Conservation (phyloP, 2,329 filamentous ascomycete genomes). For the Gliomastix tumulicola region DNA sequence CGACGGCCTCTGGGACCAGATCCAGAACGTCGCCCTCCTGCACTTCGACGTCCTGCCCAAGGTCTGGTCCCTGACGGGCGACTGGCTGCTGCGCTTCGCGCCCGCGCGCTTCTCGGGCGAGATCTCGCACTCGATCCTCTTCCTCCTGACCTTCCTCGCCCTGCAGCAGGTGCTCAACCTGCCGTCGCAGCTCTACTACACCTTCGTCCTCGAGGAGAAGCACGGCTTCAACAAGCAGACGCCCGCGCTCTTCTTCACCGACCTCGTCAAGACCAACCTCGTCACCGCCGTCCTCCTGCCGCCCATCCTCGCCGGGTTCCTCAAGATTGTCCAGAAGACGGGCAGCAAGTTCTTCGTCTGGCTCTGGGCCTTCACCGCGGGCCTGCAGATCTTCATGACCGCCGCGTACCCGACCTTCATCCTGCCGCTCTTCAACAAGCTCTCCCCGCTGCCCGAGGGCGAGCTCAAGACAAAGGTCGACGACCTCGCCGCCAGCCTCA, state of each 20-base stretch:
- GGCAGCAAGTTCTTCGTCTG: slow-evolving; percentile 97
- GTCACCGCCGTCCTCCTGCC: slow-evolving; percentile 74
- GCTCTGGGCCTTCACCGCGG: slow-evolving; percentile 87
- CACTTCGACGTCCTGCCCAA: slow-evolving; percentile 87
- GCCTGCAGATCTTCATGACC: slow-evolving; percentile 87
- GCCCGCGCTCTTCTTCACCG: slow-evolving; percentile 75
- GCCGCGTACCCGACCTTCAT: slow-evolving; percentile 95
- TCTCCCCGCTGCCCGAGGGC: slow-evolving; percentile 84
- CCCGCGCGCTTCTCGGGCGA: slow-evolving; percentile 80
- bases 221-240: slow-evolving; percentile 99
- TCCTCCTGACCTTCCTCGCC: slow-evolving; percentile 80
- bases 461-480: slow-evolving; percentile 85
- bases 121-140: slow-evolving; percentile 88
- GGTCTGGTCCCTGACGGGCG: slow-evolving; percentile 77
- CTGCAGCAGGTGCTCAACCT: slow-evolving; percentile 74
- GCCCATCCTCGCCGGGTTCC: slow-evolving; percentile 85
- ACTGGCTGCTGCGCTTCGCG: slow-evolving; percentile 65
- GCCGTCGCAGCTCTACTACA: slow-evolving; percentile 82
- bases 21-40: slow-evolving; percentile 85
- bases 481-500: slow-evolving; percentile 69
- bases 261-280: slow-evolving; percentile 86
- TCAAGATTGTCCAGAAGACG: slow-evolving; percentile 90
- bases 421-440: slow-evolving; percentile 94
- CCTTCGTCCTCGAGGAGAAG: slow-evolving; percentile 91
- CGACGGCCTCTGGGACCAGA: slow-evolving; percentile 73